Conservation (phyloP, 164 flowering plant genomes). For the Dillenia suffruticosa region DNA sequence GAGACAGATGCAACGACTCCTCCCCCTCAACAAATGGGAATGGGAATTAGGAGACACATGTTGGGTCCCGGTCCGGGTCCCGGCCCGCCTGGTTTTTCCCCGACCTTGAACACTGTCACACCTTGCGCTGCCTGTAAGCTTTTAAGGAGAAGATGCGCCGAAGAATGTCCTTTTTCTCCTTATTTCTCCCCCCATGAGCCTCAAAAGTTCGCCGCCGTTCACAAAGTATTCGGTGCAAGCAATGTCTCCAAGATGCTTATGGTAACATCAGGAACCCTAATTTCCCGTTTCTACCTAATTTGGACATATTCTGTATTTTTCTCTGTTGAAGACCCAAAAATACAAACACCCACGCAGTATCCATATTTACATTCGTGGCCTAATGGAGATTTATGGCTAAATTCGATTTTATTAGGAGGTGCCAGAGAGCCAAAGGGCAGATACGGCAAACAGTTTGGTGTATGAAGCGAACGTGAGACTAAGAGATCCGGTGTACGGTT, state of each 20-base stretch:
- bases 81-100: slow-evolving; percentile 35
- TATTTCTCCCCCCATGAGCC: slow-evolving; percentile 97
- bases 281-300: background rate
- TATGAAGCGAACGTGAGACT: slow-evolving; percentile 91
- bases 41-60: slow-evolving; percentile 65
- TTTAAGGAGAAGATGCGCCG: slow-evolving; percentile 75
- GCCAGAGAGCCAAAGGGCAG: slow-evolving; percentile 78
- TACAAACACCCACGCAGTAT: too few relatives aligned
- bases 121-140: slow-evolving; percentile 98
- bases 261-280: slow-evolving; percentile 32
- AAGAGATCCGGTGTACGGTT: slow-evolving; percentile 89
- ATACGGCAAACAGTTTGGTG: slow-evolving; percentile 85
- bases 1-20: slow-evolving; percentile 54
- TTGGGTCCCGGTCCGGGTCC: slow-evolving; percentile 12
- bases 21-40: slow-evolving; percentile 3
- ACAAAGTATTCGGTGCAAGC: slow-evolving; percentile 97
- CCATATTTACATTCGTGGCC: too few relatives aligned
- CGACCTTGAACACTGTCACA: slow-evolving; percentile 61
- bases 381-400: background rate
- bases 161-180: slow-evolving; percentile 94
- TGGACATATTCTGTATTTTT: background rate
- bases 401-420: slow-evolving; percentile 48
- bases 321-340: background rate
- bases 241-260: slow-evolving; percentile 93
- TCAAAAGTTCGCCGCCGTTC: slow-evolving; percentile 90